Evolutionary conservation across 352 stramenopile genomes (phyloP).

Genomic region (Pythium vanterpoolii): DNA sequence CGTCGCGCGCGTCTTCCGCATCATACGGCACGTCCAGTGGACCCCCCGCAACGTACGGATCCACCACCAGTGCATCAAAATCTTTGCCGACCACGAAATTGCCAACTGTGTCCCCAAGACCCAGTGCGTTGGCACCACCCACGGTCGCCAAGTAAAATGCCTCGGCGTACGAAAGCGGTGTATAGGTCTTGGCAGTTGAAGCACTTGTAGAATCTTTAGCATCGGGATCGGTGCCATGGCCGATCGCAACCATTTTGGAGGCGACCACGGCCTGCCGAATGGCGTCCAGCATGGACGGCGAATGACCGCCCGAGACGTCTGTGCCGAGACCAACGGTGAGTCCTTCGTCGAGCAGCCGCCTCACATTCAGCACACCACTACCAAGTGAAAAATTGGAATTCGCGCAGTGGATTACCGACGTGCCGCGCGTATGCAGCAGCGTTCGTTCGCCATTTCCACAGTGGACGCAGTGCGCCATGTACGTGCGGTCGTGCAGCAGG

Average conservation of each 20-base stretch:
- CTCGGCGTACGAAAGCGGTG: slow-evolving; percentile 66
- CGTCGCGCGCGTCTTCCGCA: slow-evolving; percentile 36
- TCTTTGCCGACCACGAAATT: slow-evolving; percentile 89
- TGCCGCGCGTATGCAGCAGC: slow-evolving; percentile 55
- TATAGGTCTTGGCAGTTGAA: slow-evolving; percentile 12
- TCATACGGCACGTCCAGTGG: slow-evolving; percentile 69
- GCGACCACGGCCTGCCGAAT: slow-evolving; percentile 89
- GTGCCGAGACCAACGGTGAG: slow-evolving; percentile 93
- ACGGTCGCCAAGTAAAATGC: slow-evolving; percentile 91
- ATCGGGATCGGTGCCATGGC: slow-evolving; percentile 48
- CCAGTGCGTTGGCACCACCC: slow-evolving; percentile 78
- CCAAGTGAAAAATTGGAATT: slow-evolving; percentile 94
- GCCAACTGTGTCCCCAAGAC: slow-evolving; percentile 77
- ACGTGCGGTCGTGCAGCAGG: slow-evolving; percentile 85
- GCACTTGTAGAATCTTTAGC: background rate
- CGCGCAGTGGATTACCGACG: slow-evolving; percentile 92
- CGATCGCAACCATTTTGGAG: slow-evolving; percentile 79
- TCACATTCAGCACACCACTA: slow-evolving; percentile 84
- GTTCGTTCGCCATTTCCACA: slow-evolving; percentile 70
- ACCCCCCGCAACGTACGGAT: slow-evolving; percentile 48
- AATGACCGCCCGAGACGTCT: slow-evolving; percentile 93
- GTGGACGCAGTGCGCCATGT: slow-evolving; percentile 96
- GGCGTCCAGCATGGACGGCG: slow-evolving; percentile 91
- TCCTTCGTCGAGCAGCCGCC: slow-evolving; percentile 62
- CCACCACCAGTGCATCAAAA: slow-evolving; percentile 90